These are phyloP conservation scores for Eimeria necatrix DNA, from an alignment of 169 alveolate species.

Conservation along the genomic window DNA sequence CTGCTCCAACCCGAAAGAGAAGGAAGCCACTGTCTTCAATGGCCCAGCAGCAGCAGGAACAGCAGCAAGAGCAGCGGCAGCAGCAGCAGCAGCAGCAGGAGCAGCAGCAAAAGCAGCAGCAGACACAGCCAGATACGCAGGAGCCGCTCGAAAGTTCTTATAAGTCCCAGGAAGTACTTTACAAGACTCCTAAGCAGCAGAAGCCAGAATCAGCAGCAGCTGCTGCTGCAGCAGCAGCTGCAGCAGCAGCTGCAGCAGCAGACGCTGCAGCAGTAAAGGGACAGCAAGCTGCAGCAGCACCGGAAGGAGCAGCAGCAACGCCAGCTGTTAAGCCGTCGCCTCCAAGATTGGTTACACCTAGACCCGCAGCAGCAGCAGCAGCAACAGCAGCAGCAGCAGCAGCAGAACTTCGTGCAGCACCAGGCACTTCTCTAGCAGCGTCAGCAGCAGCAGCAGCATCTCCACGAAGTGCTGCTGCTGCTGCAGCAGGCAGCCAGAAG, in stretches of 20 bases:
- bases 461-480: neutral
- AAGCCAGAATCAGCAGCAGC: too few relatives aligned
- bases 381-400: constrained; percentile 20
- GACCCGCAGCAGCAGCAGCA: neutral
- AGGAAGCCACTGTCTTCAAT: neutral
- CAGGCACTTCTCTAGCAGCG: too few relatives aligned
- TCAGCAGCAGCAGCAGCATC: neutral
- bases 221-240: too few relatives aligned
- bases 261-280: neutral
- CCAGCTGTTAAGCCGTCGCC: too few relatives aligned
- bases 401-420: too few relatives aligned
- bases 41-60: constrained; percentile 18
- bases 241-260: neutral
- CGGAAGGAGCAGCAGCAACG: constrained; percentile 19
- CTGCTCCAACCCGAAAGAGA: neutral
- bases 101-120: neutral
- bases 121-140: neutral
- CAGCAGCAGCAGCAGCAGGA: neutral
- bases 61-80: neutral
- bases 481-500: neutral
- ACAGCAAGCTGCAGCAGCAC: constrained; percentile 18
- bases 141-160: too few relatives aligned
- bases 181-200: too few relatives aligned
- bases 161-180: too few relatives aligned
- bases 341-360: neutral